Base-by-base conservation (phyloP, 2,329 filamentous ascomycete genomes). In the Xylaria sp. region DNA sequence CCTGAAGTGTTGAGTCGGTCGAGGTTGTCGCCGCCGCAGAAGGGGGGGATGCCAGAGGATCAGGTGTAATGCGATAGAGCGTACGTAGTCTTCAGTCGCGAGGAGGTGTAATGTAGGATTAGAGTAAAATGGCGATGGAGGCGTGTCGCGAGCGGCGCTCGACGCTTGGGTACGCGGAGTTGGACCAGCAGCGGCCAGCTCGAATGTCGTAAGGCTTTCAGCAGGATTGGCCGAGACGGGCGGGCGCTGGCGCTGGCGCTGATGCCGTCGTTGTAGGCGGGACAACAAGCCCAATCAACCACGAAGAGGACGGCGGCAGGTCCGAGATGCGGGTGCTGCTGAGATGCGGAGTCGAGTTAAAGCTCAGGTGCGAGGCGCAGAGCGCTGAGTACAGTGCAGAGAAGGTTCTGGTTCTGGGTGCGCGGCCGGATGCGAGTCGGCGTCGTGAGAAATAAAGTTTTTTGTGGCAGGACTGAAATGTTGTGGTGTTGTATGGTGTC, bases 51-150 rank as follows among this genome's bases (percentile, higher is more conserved):
- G 10, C 9, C 55, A 46, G 38, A 21, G 33, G 23, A 15, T 35
- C 53, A 49, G 53, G 60, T 58, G 48, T 35, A 35, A 29, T 27
- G 47, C n/a, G n/a, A n/a, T n/a, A n/a, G n/a, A n/a, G n/a, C n/a
- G n/a, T n/a, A n/a, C n/a, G n/a, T n/a, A n/a, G n/a, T n/a, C n/a
- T n/a, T n/a, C n/a, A n/a, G n/a, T n/a, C n/a, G n/a, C n/a, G n/a
- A n/a, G n/a, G 56, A 49, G 53, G 60, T 58, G 48, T 35, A 35
- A 29, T 27, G 47, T 15, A 37, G 25, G 13, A 41, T 23, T 46
- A 44, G 38, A 47, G 46, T 15, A 41, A 37, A 44, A 48, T 6
- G 19, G 25, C 15, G 21, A 41, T 27, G 23, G 31, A 31, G 17
- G 40, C n/a, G 15, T 37, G 15, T 27, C 31, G 47, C 15, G 49